phyloP scores from a whole-genome alignment of 345 rosid genomes.

The Euphorbia peplus region DNA sequence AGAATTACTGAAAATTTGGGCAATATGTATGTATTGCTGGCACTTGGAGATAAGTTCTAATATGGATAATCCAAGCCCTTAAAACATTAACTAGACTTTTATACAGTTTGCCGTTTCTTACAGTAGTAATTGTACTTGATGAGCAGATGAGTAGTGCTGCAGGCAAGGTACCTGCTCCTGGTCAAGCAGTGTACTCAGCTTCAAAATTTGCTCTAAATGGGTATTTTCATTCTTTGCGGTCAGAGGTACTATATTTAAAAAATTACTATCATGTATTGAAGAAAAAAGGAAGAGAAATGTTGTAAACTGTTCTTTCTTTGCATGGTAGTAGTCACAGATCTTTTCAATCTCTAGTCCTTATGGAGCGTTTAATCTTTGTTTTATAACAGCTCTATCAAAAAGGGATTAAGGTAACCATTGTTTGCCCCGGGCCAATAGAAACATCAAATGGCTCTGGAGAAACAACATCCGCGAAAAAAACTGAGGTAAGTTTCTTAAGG shows the following conservation, averaged over 20 bases:
- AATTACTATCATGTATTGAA: background rate
- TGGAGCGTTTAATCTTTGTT: conserved; percentile 12
- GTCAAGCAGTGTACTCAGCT: conserved; percentile 92
- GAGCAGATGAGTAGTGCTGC: conserved; percentile 97
- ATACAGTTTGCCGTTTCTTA: background rate
- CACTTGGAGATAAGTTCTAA: background rate
- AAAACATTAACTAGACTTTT: conserved; percentile 2
- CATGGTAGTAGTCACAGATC: background rate
- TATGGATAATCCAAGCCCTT: background rate
- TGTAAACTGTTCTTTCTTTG: conserved; percentile 1
- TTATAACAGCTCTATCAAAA: conserved; percentile 60
- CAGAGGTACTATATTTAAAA: conserved; percentile 65
- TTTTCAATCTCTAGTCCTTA: background rate
- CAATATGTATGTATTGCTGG: background rate
- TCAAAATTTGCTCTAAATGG: conserved; percentile 89
- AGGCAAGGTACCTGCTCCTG: conserved; percentile 91
- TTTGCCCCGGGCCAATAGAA: conserved; percentile 92
- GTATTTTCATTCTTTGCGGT: conserved; percentile 85
- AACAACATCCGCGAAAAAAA: conserved; percentile 42
- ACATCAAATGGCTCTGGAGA: conserved; percentile 61
- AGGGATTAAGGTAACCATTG: conserved; percentile 87
- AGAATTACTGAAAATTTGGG: background rate
- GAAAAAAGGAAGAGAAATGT: background rate
- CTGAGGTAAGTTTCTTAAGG: conserved; percentile 43
- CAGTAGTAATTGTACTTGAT: conserved; percentile 7